Base-by-base conservation (phyloP, 139 green algal genomes). In the Picochlorum sp. region DNA sequence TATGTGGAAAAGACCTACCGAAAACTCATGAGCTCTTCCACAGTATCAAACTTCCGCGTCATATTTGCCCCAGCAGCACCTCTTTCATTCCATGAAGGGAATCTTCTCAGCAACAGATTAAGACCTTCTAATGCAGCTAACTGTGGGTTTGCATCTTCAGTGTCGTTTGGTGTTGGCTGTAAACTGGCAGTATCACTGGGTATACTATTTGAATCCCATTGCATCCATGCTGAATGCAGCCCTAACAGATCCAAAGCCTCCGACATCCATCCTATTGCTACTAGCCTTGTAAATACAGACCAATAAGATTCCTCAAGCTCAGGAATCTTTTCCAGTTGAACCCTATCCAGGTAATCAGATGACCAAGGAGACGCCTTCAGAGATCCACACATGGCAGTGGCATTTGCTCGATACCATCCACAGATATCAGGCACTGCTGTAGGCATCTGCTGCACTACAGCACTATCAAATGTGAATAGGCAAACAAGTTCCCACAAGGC, bases 171-270 rank as follows among this genome's bases (percentile, higher is more conserved):
- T 9, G 18, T n/a, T n/a, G n/a, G 50, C 1, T 30, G 10, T 29
- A 31, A 49, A 26, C n/a, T 30, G 30, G 39, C 20, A n/a, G n/a
- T n/a, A n/a, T n/a, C n/a, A n/a, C n/a, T 25, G n/a, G n/a, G n/a
- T n/a, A 36, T 22, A 24, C 24, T 55, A 24, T 31, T 7, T 28
- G 51, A 41, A 10, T 69, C 60, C 41, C 58, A 74, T 6, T 54
- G 55, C 24, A 65, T 26, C 61, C 70, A 81, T 7, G 67, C 76
- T 1, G 76, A 75, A 47, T 85, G 79, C 29, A 69, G 37, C 9
- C 63, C 63, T 61, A 88, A 62, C 55, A 88, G 61, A 28, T 70
- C 53, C 20, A 80, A 41, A 16, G 80, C 81, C 24, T 76, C 65
- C 2, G 55, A 59, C 0, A 74, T 55, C 58, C 78, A 85, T 12